These are phyloP conservation scores for Bertia moriformis DNA, from an alignment of 2,329 filamentous ascomycete species.

Conservation along the genomic window DNA sequence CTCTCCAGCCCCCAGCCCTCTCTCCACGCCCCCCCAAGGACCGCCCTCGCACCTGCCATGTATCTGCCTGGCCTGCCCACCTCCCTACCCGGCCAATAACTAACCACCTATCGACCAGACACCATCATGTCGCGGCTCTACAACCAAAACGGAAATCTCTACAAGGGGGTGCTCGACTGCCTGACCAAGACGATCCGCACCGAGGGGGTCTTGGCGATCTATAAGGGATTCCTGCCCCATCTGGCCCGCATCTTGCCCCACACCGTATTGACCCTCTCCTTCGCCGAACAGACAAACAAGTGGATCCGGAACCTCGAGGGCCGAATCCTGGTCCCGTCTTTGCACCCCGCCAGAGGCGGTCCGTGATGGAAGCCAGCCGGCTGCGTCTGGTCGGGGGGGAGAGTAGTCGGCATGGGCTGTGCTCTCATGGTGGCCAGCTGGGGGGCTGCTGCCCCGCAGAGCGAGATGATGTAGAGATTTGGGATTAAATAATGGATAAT, in stretches of 20 bases:
- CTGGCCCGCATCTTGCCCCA: slow-evolving; percentile 86
- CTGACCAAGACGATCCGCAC: slow-evolving; percentile 78
- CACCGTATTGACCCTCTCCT: slow-evolving; percentile 79
- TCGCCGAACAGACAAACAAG: slow-evolving; percentile 96
- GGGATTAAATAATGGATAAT: background rate
- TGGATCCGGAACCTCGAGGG: slow-evolving; percentile 66
- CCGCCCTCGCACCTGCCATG: background rate
- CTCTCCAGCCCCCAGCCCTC: background rate
- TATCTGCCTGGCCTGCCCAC: slow-evolving; percentile 3
- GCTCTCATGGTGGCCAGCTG: too few relatives aligned
- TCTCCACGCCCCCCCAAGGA: too few relatives aligned
- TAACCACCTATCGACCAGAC: too few relatives aligned
- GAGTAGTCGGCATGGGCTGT: background rate
- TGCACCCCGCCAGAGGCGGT: slow-evolving; percentile 14
- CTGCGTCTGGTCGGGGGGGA: background rate
- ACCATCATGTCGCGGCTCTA: slow-evolving; percentile 98
- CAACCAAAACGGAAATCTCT: slow-evolving; percentile 97
- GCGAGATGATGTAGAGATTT: slow-evolving; percentile 8
- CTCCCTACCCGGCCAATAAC: background rate
- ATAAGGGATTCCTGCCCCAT: slow-evolving; percentile 95
- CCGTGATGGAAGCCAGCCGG: background rate
- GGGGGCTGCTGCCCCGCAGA: too few relatives aligned
- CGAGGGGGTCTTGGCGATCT: slow-evolving; percentile 82
- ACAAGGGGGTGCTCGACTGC: slow-evolving; percentile 84
- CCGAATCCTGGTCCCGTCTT: slow-evolving; percentile 30